phyloP scores from a whole-genome alignment of 2,329 filamentous ascomycete species.

The Penicillium griseofulvum region DNA sequence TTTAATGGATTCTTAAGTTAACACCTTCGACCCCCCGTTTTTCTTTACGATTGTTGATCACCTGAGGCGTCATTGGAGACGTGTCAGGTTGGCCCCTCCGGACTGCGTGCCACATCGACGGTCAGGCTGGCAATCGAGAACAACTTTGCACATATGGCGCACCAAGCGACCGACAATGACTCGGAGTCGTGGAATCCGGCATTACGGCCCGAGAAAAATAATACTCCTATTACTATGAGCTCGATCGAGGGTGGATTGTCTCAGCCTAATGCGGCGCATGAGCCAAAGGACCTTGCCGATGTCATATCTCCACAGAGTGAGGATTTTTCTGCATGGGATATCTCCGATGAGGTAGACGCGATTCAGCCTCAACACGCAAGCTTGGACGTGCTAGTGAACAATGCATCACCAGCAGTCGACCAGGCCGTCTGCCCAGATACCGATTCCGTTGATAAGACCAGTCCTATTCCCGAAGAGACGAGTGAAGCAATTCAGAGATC shows the following conservation, averaged over 20 bases:
- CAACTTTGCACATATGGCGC: conserved; percentile 22
- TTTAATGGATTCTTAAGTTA: conserved; percentile 20
- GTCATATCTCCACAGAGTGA: conserved; percentile 17
- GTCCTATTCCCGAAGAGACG: neutral
- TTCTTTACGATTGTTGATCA: conserved; percentile 22
- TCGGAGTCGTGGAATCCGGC: conserved; percentile 56
- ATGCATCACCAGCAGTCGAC: neutral
- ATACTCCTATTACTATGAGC: conserved; percentile 13
- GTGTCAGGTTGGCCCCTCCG: conserved; percentile 26
- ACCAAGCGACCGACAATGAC: conserved; percentile 13
- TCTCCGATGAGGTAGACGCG: conserved; percentile 9
- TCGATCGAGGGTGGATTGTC: conserved; percentile 8
- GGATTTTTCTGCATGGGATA: conserved; percentile 21
- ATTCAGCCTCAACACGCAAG: conserved; percentile 6
- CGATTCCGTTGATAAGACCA: neutral
- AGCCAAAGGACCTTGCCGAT: conserved; percentile 12
- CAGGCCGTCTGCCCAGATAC: neutral
- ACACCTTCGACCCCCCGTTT: conserved; percentile 7
- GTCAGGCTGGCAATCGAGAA: conserved; percentile 10
- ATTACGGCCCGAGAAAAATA: conserved; percentile 45
- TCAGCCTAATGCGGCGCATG: conserved; percentile 16
- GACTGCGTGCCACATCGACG: conserved; percentile 10
- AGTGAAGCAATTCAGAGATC: neutral
- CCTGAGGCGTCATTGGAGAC: conserved; percentile 26
- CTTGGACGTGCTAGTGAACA: conserved; percentile 2